These are phyloP conservation scores for Stachybotrys echinatus DNA, from an alignment of 2,329 filamentous ascomycete genomes.

Conservation along the genomic window DNA sequence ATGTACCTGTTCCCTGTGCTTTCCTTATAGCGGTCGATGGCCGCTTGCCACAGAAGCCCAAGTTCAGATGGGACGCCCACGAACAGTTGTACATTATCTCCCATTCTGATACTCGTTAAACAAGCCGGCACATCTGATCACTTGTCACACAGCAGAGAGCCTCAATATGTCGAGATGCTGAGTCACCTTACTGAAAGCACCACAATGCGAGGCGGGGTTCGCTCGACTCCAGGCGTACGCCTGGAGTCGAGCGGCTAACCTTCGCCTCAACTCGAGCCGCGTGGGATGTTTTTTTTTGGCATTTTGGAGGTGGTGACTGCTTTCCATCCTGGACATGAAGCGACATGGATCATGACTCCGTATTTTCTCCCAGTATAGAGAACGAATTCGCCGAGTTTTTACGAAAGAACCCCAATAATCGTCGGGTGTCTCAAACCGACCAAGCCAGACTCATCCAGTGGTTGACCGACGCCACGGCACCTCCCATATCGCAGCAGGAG, in stretches of 20 bases:
- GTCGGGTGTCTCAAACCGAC: slow-evolving; percentile 3
- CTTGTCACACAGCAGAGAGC: background rate
- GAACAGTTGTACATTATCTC: background rate
- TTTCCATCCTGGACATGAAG: background rate
- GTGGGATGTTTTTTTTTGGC: background rate
- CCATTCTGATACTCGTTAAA: slow-evolving; percentile 1
- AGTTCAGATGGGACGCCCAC: slow-evolving; percentile 2
- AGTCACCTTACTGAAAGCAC: background rate
- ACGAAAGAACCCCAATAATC: slow-evolving; percentile 1
- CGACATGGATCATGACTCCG: background rate
- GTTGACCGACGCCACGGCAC: background rate
- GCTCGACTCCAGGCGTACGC: slow-evolving; percentile 5
- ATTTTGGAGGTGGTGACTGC: background rate
- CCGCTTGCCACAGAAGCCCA: slow-evolving; percentile 1
- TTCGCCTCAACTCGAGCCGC: background rate
- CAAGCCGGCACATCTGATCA: too few relatives aligned
- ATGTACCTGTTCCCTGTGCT: background rate
- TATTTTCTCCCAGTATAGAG: background rate
- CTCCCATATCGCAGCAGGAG: slow-evolving; percentile 4
- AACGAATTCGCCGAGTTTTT: slow-evolving; percentile 2
- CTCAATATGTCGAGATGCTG: background rate
- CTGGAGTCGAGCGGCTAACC: slow-evolving; percentile 2
- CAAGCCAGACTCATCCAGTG: background rate
- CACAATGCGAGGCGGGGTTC: background rate
- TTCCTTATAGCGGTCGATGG: background rate